phyloP scores from a whole-genome alignment of 495 filamentous ascomycete species.

The Neurospora hispaniola region DNA sequence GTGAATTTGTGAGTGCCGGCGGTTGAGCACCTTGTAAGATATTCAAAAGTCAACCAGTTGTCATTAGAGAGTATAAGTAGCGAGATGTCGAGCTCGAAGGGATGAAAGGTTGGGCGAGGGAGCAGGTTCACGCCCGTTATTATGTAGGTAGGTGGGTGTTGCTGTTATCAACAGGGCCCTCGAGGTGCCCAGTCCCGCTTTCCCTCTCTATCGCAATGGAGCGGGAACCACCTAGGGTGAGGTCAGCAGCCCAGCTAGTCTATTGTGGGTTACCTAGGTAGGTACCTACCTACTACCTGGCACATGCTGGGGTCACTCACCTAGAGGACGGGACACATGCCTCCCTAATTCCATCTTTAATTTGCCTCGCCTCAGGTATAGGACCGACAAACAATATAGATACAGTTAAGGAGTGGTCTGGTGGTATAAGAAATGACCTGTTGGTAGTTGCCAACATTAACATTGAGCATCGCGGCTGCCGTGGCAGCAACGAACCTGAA shows the following conservation, averaged over 20 bases:
- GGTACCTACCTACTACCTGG: no score
- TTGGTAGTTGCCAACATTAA: not conserved
- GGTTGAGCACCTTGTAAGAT: not conserved
- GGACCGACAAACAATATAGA: not conserved
- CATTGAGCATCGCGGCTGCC: not conserved
- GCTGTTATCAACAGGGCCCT: not conserved
- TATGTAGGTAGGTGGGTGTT: not conserved
- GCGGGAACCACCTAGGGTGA: not conserved
- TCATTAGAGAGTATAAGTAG: not conserved
- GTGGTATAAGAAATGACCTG: not conserved
- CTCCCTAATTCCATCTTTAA: not conserved
- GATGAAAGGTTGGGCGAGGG: not conserved
- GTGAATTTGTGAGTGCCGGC: not conserved
- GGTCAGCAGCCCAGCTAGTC: not conserved
- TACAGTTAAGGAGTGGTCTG: no score
- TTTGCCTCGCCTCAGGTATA: not conserved
- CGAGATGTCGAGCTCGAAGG: not conserved
- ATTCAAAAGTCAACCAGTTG: not conserved
- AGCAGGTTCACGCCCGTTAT: not conserved
- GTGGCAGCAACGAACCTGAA: not conserved
- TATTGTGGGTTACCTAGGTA: no score
- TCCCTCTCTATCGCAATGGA: not conserved
- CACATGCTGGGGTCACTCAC: no score
- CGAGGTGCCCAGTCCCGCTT: not conserved
- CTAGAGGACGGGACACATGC: no score